Base-by-base conservation (phyloP, 2,329 filamentous ascomycete species). In the Colletotrichum musicola region DNA sequence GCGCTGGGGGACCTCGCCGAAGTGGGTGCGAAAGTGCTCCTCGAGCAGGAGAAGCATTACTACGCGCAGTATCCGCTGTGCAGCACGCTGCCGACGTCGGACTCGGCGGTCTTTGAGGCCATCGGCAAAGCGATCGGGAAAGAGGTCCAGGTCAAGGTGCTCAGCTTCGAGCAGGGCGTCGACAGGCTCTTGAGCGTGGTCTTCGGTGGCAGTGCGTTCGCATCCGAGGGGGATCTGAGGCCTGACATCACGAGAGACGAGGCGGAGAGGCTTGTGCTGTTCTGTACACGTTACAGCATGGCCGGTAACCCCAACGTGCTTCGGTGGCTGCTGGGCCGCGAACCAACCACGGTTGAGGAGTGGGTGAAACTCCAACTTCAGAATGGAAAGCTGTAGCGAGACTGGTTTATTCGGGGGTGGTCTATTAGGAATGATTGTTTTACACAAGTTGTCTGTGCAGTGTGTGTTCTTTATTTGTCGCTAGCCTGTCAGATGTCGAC, bases 211-310 rank as follows among this genome's bases (percentile, higher is more conserved):
- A 55, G 49, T 14, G 30, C 38, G 14, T 12, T 46, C 1, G 38
- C 35, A 3, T 25, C 49, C 1, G 22, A 54, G 14, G 49, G 59
- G 6, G 59, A 62, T 16, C 12, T 54, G 35, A 42, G 59, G 22
- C 35, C 49, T 4, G 59, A 62, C 27, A 40, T 54, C 22, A 62
- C 35, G 4, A 54, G 25, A 16, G 59, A 62, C 4, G 38, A 54
- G 20, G 59, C 59, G 6, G 59, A 62, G 59, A 53, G 49, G 22
- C 38, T 54, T 13, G 12, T 54, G 12, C 14, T 62, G n/a, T 54
- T 62, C 16, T 62, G 54, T 6, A 62, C 20, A 3, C 22, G 59
- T 6, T 62, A 62, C 25, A 53, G 59, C 16, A 13, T 62, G 49
- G 35, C 50, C n/a, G 59, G 49, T 1, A 62, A 35, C 3, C 59